phyloP scores from a whole-genome alignment of 306 rosid species.

The Prunus dulcis region DNA sequence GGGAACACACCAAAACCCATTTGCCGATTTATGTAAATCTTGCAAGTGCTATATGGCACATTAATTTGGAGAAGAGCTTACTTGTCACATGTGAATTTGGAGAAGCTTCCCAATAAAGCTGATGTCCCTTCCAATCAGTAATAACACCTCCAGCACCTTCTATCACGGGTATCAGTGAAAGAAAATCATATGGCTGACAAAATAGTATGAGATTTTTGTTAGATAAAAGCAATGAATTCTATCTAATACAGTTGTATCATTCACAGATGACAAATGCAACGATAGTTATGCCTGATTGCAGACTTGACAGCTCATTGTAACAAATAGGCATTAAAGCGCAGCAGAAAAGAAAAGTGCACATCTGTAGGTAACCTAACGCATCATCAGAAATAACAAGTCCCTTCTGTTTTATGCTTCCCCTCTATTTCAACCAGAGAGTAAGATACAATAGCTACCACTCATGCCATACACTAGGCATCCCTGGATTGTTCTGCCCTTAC shows the following conservation, averaged over 20 bases:
- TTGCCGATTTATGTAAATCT: background rate
- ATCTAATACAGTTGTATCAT: background rate
- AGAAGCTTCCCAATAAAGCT: constrained; percentile 83
- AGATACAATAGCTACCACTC: background rate
- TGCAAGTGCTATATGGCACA: background rate
- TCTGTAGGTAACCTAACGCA: background rate
- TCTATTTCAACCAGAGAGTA: background rate
- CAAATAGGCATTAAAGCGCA: background rate
- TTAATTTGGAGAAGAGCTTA: constrained; percentile 20
- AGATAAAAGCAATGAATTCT: background rate
- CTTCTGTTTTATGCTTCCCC: background rate
- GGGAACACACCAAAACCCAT: background rate
- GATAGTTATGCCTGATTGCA: background rate
- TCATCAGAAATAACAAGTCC: background rate
- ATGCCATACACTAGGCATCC: background rate
- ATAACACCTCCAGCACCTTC: constrained; percentile 93
- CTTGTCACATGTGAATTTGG: constrained; percentile 61
- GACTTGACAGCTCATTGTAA: background rate
- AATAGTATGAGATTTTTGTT: background rate
- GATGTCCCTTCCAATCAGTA: constrained; percentile 91
- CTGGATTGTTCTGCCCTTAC: background rate
- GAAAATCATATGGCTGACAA: constrained; percentile 88
- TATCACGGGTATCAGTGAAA: constrained; percentile 81
- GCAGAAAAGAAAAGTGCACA: background rate
- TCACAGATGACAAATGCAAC: background rate